These are phyloP conservation scores for Botrytis pseudocinerea DNA, from an alignment of 2,329 filamentous ascomycete species.

Conservation along the genomic window DNA sequence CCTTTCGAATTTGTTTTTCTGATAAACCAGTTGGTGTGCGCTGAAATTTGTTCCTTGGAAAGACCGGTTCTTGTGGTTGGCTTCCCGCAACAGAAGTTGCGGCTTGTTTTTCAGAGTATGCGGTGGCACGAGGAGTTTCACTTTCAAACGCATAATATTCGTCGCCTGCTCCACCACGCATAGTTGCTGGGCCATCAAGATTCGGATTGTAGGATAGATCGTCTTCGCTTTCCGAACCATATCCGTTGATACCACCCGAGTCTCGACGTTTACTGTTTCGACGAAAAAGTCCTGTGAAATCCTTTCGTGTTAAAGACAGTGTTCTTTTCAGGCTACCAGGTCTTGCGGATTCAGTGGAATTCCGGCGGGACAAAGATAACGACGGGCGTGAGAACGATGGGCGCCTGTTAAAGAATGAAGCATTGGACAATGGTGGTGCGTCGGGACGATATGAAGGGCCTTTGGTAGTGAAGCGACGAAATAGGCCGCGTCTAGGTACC, in stretches of 20 bases:
- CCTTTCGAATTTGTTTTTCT: constrained; percentile 58
- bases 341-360: constrained; percentile 44
- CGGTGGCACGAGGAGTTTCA: constrained; percentile 25
- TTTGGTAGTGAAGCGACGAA: constrained; percentile 40
- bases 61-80: constrained; percentile 26
- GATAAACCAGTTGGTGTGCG: constrained; percentile 70
- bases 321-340: constrained; percentile 50
- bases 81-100: constrained; percentile 34
- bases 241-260: constrained; percentile 57
- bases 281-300: constrained; percentile 49
- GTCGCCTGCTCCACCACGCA: constrained; percentile 43
- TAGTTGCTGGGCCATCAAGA: constrained; percentile 31
- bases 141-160: constrained; percentile 49
- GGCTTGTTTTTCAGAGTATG: constrained; percentile 28
- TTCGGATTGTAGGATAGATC: constrained; percentile 36
- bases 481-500: constrained; percentile 34
- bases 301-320: constrained; percentile 59
- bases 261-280: constrained; percentile 49
- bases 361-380: constrained; percentile 38
- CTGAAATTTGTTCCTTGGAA: constrained; percentile 50
- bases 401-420: constrained; percentile 46
- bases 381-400: constrained; percentile 43
- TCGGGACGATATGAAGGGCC: constrained; percentile 39
- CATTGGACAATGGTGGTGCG: constrained; percentile 36
- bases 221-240: constrained; percentile 50